A percentile compares a stretch with the other conserved stretches of the same genome.
Conservation (phyloP, 371 early-diverging fungal genomes). For the Mucor irregularis region DNA sequence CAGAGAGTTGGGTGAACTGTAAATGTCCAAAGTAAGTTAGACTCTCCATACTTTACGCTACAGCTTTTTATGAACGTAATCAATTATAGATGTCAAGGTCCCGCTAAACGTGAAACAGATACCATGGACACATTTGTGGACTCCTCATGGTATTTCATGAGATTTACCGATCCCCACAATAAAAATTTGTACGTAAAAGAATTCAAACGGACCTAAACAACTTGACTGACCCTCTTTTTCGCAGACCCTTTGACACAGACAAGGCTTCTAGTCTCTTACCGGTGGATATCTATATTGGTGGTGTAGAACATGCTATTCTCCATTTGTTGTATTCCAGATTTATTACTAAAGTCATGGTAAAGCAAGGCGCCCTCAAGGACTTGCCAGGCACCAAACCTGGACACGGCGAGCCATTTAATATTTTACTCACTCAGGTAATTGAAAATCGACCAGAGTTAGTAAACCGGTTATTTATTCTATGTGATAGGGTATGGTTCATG, state of each 20-base stretch:
- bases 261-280: slow-evolving; percentile 71
- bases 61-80: background rate
- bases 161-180: slow-evolving; percentile 83
- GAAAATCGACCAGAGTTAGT: background rate
- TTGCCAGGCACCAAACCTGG: slow-evolving; percentile 42
- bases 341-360: slow-evolving; percentile 77
- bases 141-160: slow-evolving; percentile 94
- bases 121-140: slow-evolving; percentile 98
- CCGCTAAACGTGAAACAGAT: slow-evolving; percentile 85
- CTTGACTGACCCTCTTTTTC: background rate
- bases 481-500: slow-evolving; percentile 92
- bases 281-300: slow-evolving; percentile 93
- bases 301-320: slow-evolving; percentile 92
- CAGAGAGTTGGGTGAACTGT: slow-evolving; percentile 65
- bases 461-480: no score
- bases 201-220: no score
- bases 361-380: slow-evolving; percentile 47
- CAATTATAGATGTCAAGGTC: slow-evolving; percentile 59
- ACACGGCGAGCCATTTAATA: slow-evolving; percentile 83
- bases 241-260: slow-evolving; percentile 60
- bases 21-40: slow-evolving; percentile 73
- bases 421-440: slow-evolving; percentile 76
- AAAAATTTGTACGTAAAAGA: slow-evolving; percentile 30
- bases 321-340: slow-evolving; percentile 96
- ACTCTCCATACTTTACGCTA: no score